A percentile compares a stretch with the other conserved stretches of the same genome.
These are phyloP conservation scores for Ulota crispa DNA, from an alignment of 225 moss, liverwort and hornwort genomes.

Conservation along the genomic window DNA sequence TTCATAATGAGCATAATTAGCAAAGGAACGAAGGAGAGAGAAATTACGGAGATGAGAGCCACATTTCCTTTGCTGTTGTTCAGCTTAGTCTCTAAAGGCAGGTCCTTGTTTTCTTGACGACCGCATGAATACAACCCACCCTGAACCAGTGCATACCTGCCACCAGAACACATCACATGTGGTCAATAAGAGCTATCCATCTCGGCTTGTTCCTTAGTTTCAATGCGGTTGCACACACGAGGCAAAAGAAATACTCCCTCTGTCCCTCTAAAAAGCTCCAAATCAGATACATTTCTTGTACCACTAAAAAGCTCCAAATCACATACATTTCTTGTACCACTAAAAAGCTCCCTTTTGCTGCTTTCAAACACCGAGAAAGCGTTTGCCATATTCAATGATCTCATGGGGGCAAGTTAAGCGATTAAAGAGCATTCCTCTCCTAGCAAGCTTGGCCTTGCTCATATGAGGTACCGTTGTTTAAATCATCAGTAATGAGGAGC, in stretches of 20 bases:
- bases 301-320: no score
- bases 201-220: neutral
- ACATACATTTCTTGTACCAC: no score
- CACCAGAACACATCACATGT: neutral
- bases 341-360: no score
- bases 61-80: slow-evolving; percentile 71
- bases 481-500: no score
- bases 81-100: slow-evolving; percentile 66
- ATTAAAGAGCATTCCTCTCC: no score
- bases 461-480: no score
- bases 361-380: no score
- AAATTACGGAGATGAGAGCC: slow-evolving; percentile 71
- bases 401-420: no score
- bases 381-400: no score
- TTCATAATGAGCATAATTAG: neutral
- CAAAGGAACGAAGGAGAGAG: neutral
- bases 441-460: no score
- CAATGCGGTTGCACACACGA: neutral
- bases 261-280: no score
- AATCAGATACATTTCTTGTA: no score
- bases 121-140: slow-evolving; percentile 83
- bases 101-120: slow-evolving; percentile 67
- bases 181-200: neutral
- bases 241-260: neutral
- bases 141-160: slow-evolving; percentile 81